Evolutionary conservation across 2,329 filamentous ascomycete species (phyloP).

Genomic region (Pseudofabraea citricarpa): DNA sequence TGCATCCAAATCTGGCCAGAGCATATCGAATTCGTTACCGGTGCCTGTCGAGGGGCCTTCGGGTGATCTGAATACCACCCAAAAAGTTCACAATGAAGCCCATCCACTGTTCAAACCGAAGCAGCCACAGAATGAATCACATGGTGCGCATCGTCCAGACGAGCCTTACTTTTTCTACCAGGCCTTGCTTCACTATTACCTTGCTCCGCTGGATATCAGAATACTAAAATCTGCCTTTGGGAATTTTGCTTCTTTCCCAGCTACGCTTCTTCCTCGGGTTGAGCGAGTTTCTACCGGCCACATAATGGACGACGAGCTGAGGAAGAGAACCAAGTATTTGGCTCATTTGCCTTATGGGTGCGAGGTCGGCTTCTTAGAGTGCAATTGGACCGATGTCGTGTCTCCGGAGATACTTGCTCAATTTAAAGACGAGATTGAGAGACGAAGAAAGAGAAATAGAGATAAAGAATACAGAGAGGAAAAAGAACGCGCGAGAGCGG

Average conservation of each 20-base stretch:
- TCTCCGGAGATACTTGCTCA: conserved; percentile 53
- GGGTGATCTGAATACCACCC: not conserved
- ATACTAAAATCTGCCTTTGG: conserved; percentile 69
- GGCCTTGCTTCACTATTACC: conserved; percentile 65
- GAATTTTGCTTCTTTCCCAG: conserved; percentile 61
- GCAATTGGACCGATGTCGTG: conserved; percentile 71
- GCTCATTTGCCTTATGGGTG: conserved; percentile 67
- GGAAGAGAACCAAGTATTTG: conserved; percentile 66
- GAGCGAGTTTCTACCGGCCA: conserved; percentile 69
- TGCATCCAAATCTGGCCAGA: conserved; percentile 38
- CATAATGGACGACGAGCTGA: conserved; percentile 65
- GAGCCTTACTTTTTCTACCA: conserved; percentile 67
- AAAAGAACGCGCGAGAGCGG: conserved; percentile 62
- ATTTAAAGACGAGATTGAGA: conserved; percentile 59
- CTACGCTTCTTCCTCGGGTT: conserved; percentile 64
- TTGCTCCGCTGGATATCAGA: conserved; percentile 68
- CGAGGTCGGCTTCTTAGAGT: conserved; percentile 69
- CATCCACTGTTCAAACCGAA: conserved; percentile 1
- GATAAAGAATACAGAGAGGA: conserved; percentile 68
- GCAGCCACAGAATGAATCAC: not conserved
- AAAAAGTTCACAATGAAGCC: too few relatives aligned
- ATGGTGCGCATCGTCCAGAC: conserved; percentile 22
- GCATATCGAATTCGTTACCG: conserved; percentile 19
- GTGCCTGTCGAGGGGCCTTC: not conserved
- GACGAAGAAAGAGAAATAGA: conserved; percentile 55